Base-by-base conservation (phyloP, 345 rosid species). In the Gossypium arboreum region DNA sequence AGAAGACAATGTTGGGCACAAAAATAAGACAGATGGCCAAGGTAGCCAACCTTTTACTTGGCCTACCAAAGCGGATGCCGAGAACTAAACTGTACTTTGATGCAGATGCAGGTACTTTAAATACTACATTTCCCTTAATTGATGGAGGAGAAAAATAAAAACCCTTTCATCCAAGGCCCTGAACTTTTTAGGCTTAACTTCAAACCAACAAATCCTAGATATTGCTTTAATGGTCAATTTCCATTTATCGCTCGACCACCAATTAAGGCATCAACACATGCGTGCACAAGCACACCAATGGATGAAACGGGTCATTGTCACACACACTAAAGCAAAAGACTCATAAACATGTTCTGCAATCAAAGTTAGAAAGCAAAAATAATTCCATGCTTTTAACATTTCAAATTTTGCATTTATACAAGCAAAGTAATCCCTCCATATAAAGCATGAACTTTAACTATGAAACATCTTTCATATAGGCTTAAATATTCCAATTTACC, bases 151-250 rank as follows among this genome's bases (percentile, higher is more conserved):
- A 65, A n/a, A 41, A 48, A 61, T 74, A 51, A 27, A 43, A 62
- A 9, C 18, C 77, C 72, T 41, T 20, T 45, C 27, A 77, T 9
- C 27, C 22, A 12, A 39, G 51, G 52, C 13, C 47, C 39, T 47
- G 12, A 64, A 16, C 51, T 20, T 9, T 41, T 65, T 3, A 52
- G 76, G 56, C 57, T 73, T 73, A 43, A 67, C 70, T 67, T 73
- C 29, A 65, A 44, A 57, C 41, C 62, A 68, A 43, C 51, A 39
- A 34, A 73, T 66, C 45, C 68, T 63, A 64, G 63, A 68, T 57
- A 50, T 2, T 34, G 44, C 34, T 17, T 34, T 66, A 47, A 54
- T 52, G 17, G 47, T 41, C 27, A 13, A n/a, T 41, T 64, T 64
- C 25, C 27, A 9, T 9, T 18, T 6, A 64, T 9, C 41, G 41